Conservation (phyloP, 768 basidiomycete species). For the Boletus rubroflammeus region DNA sequence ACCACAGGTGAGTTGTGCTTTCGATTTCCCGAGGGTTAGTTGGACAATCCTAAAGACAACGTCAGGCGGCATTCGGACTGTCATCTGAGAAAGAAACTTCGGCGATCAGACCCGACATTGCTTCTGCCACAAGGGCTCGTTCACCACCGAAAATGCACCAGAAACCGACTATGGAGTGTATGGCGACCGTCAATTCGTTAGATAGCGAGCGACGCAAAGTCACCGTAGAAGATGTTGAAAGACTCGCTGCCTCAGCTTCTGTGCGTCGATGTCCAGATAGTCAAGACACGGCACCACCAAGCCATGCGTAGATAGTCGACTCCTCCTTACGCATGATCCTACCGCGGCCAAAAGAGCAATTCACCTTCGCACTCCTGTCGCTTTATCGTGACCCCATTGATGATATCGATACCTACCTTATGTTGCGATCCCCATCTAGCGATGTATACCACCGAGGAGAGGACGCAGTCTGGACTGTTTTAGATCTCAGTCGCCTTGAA, state of each 20-base stretch:
- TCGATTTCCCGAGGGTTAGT: neutral
- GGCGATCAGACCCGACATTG: neutral
- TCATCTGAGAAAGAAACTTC: neutral
- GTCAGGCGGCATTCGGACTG: neutral
- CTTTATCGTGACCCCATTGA: neutral
- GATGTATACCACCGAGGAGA: neutral
- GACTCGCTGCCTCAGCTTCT: slow-evolving; percentile 11
- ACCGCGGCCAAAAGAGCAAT: neutral
- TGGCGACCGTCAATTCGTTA: neutral
- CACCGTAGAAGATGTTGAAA: slow-evolving; percentile 15
- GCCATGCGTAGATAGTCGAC: neutral
- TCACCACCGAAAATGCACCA: neutral
- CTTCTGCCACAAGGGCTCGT: neutral
- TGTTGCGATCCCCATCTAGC: neutral
- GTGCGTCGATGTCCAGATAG: neutral
- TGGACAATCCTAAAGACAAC: neutral
- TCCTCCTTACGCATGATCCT: neutral
- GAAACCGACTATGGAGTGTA: neutral
- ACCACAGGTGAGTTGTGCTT: slow-evolving; percentile 10
- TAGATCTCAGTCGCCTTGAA: neutral
- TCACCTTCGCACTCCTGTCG: neutral
- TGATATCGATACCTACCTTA: neutral
- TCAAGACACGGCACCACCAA: neutral
- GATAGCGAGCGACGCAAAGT: neutral
- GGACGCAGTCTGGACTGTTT: neutral